These are phyloP conservation scores for Colletotrichum caudatum DNA, from an alignment of 2,329 filamentous ascomycete species.

Conservation along the genomic window DNA sequence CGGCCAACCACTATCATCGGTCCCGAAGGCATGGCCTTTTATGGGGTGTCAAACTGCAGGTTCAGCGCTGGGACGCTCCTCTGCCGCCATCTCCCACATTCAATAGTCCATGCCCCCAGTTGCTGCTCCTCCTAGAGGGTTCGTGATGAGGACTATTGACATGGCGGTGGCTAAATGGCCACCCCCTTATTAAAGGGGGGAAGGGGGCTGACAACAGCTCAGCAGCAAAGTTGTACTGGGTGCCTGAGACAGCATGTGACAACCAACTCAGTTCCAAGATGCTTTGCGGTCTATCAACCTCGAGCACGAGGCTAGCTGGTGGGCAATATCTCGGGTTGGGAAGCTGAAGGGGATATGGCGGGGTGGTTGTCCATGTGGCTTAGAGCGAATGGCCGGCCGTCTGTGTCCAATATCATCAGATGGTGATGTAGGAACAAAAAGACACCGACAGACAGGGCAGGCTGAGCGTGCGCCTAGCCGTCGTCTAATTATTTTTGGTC, in stretches of 20 bases:
- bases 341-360: not conserved
- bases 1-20: constrained; percentile 24
- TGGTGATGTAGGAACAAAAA: constrained; percentile 31
- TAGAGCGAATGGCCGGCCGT: constrained; percentile 2
- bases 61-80: constrained; percentile 31
- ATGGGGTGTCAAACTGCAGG: not conserved
- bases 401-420: constrained; percentile 37
- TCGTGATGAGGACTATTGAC: constrained; percentile 28
- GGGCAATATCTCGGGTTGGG: constrained; percentile 5
- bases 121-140: constrained; percentile 23
- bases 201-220: constrained; percentile 6
- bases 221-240: constrained; percentile 14
- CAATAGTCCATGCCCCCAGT: not conserved
- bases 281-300: constrained; percentile 2
- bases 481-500: constrained; percentile 23
- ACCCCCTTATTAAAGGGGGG: not conserved
- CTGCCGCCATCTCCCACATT: constrained; percentile 29
- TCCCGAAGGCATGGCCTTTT: constrained; percentile 24
- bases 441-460: not conserved
- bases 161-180: constrained; percentile 32
- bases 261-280: constrained; percentile 3
- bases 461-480: constrained; percentile 5
- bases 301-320: constrained; percentile 17
- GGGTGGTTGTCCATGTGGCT: constrained; percentile 11
- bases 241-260: constrained; percentile 31